Base-by-base conservation (phyloP, 257 asterid genomes). In the Agastache rugosa region DNA sequence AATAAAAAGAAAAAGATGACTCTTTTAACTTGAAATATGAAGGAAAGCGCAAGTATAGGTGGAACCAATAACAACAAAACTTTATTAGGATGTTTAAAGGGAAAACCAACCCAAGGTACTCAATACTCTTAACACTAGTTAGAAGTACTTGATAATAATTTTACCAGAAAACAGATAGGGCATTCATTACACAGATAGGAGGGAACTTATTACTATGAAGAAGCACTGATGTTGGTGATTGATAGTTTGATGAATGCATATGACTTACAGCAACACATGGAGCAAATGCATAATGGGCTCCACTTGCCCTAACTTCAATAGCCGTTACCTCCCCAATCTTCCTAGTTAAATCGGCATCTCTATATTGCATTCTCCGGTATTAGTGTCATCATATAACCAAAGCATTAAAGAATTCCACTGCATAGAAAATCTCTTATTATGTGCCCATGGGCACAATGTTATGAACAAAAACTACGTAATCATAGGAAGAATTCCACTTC, bases 211-310 rank as follows among this genome's bases (percentile, higher is more conserved):
- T 45, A 75, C 59, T 70, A 69, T 59, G 66, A 55, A 31, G 64
- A 51, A 68, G 31, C 58, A 45, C 11, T 7, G 75, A 74, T 39
- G 65, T 65, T 22, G 42, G 75, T 41, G 22, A 29, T 59, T 61
- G 63, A 59, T 23, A 55, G 37, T 23, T 63, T 48, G 73, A 74
- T 50, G 72, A 35, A 64, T 45, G 35, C 45, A 35, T 62, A 35
- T 25, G 5, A 88, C 99, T 92, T 85, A 94, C 99, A 81, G 99
- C 99, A 78, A 94, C 93, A 81, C 97, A 94, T 17, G 99, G 99
- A 63, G 99, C 91, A 81, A 94, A 94, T n/a, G 96, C 87, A 87
- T 89, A 94, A 8, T 84, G 97, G 12, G 90, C 85, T 22, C 99
- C 99, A 27, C 93, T 81, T 6, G 99, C 99, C 87, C 99, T 87